These are phyloP conservation scores for Sugiyamaella mastotermitis DNA, from an alignment of 805 yeast genomes.

Conservation along the genomic window DNA sequence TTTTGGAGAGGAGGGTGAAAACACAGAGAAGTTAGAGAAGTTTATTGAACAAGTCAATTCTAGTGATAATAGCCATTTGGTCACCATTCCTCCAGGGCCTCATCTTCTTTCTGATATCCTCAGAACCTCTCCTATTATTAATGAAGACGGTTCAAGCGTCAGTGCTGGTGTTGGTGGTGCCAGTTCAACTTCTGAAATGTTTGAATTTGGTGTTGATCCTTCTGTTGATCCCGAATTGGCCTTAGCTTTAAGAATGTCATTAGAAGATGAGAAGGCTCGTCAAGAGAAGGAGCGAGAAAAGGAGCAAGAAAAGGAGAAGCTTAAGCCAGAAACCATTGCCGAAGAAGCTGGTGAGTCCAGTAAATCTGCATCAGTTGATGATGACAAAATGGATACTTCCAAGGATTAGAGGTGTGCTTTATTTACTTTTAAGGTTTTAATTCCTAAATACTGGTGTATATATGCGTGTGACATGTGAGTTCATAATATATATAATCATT, in stretches of 20 bases:
- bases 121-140: slow-evolving; percentile 67
- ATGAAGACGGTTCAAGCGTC: slow-evolving; percentile 47
- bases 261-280: slow-evolving; percentile 91
- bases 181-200: slow-evolving; percentile 33
- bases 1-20: slow-evolving; percentile 81
- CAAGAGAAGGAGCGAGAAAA: slow-evolving; percentile 54
- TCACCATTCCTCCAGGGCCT: slow-evolving; percentile 86
- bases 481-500: too few species aligned
- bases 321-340: slow-evolving; percentile 1
- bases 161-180: slow-evolving; percentile 30
- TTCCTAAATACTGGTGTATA: too few species aligned
- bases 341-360: too few species aligned
- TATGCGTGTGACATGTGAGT: too few species aligned
- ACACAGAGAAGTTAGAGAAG: slow-evolving; percentile 72
- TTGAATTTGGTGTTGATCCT: slow-evolving; percentile 75
- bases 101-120: slow-evolving; percentile 76
- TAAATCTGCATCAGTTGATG: slow-evolving; percentile 22
- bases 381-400: slow-evolving; percentile 38
- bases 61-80: slow-evolving; percentile 60
- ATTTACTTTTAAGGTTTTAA: too few species aligned
- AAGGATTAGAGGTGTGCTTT: slow-evolving; percentile 1
- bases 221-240: slow-evolving; percentile 96
- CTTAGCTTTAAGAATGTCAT: slow-evolving; percentile 84
- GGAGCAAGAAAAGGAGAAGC: not conserved
- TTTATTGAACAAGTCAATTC: slow-evolving; percentile 66